Percentiles rank a stretch among this genome's conserved stretches.
phyloP scores from a whole-genome alignment of 106 monocot species.

The Dendrobium nobile region DNA sequence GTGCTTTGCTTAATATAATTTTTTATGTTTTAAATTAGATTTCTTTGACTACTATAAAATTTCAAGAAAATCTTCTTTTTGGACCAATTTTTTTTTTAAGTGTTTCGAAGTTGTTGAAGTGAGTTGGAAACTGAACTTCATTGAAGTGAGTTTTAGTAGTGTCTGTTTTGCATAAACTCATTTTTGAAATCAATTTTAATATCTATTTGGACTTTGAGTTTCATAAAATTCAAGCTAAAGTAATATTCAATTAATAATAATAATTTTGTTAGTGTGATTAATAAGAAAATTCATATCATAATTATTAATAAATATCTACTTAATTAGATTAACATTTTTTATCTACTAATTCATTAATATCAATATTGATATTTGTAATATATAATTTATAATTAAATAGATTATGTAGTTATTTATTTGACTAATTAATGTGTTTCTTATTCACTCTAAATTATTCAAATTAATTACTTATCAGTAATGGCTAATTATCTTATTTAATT shows the following conservation, averaged over 20 bases:
- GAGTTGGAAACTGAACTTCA: neutral
- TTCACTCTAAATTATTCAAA: too few species aligned
- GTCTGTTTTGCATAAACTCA: neutral
- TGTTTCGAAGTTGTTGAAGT: neutral
- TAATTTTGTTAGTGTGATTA: neutral
- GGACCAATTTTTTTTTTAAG: neutral
- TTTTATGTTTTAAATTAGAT: neutral
- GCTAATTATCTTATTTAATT: neutral
- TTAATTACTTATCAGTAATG: neutral
- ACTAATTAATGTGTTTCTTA: neutral
- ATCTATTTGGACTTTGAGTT: neutral
- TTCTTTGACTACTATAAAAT: neutral
- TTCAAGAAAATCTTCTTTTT: neutral
- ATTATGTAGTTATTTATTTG: neutral
- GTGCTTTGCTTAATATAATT: neutral
- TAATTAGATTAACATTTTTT: neutral
- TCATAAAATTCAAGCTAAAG: neutral
- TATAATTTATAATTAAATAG: neutral
- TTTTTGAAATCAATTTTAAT: neutral
- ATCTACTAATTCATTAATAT: neutral
- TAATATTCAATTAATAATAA: neutral
- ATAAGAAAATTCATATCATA: neutral
- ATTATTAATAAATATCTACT: neutral
- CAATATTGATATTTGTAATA: neutral
- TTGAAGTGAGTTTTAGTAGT: neutral